Evolutionary conservation across 345 rosid species (phyloP).

Genomic region (Citrus trifoliata): DNA sequence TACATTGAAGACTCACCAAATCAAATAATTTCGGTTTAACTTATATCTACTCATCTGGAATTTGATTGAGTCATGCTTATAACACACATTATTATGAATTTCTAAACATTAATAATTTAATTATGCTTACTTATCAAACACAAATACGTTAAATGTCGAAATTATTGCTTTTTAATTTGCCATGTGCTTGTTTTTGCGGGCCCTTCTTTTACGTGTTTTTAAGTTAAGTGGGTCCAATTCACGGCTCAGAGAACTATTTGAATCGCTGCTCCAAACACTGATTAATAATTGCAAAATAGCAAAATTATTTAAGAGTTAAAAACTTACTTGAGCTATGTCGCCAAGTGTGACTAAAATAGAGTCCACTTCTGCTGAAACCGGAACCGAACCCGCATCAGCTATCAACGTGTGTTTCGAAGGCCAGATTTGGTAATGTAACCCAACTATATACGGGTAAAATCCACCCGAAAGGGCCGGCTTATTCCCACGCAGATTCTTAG

Average conservation of each 20-base stretch:
- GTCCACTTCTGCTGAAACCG: slow-evolving; percentile 50
- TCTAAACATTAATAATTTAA: no score
- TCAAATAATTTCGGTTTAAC: background rate
- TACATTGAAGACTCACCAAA: background rate
- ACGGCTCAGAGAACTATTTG: background rate
- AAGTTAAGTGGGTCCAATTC: background rate
- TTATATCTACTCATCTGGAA: no score
- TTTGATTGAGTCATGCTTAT: background rate
- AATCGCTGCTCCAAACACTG: background rate
- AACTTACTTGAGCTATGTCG: slow-evolving; percentile 70
- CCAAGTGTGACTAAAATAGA: slow-evolving; percentile 68
- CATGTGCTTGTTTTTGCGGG: no score
- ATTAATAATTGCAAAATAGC: background rate
- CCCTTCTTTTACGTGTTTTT: no score
- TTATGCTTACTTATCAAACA: background rate
- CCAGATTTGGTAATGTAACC: slow-evolving; percentile 65
- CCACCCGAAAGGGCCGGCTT: slow-evolving; percentile 44
- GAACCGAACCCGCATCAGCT: slow-evolving; percentile 58
- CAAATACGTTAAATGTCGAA: no score
- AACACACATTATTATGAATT: no score
- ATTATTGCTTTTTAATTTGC: no score
- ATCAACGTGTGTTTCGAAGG: slow-evolving; percentile 37
- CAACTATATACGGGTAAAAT: slow-evolving; percentile 65
- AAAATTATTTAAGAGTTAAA: background rate
- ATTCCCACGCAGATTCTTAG: slow-evolving; percentile 24